These are phyloP conservation scores for Fusarium secorum DNA, from an alignment of 2,329 filamentous ascomycete genomes.

Conservation along the genomic window DNA sequence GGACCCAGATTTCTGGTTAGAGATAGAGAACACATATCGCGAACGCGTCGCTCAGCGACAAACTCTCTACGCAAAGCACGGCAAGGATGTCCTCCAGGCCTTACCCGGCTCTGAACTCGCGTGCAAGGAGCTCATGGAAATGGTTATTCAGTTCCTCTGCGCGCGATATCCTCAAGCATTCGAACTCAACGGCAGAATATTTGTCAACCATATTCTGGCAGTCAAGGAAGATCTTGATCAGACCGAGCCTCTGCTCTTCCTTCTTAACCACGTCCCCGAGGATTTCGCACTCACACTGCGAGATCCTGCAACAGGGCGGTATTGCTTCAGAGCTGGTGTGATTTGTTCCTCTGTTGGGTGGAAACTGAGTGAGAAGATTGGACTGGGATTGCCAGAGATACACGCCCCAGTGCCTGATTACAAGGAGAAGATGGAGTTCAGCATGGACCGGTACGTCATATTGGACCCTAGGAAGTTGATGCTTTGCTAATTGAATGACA, in stretches of 20 bases:
- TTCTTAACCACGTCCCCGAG: slow-evolving; percentile 82
- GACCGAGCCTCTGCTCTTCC: slow-evolving; percentile 71
- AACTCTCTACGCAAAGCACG: slow-evolving; percentile 68
- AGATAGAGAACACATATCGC: slow-evolving; percentile 78
- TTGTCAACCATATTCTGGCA: slow-evolving; percentile 74
- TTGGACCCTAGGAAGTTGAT: fast-evolving
- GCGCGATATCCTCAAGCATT: slow-evolving; percentile 81
- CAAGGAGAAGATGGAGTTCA: slow-evolving; percentile 86
- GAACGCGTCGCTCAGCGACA: slow-evolving; percentile 73
- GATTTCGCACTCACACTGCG: slow-evolving; percentile 82
- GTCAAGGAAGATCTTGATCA: slow-evolving; percentile 67
- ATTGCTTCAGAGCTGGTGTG: slow-evolving; percentile 77
- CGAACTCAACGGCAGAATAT: slow-evolving; percentile 62
- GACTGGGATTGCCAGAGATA: slow-evolving; percentile 72
- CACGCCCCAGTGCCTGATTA: slow-evolving; percentile 82
- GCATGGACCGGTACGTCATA: slow-evolving; percentile 75
- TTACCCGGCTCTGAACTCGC: slow-evolving; percentile 80
- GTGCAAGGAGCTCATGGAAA: slow-evolving; percentile 89
- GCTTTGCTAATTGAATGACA: slow-evolving; percentile 41
- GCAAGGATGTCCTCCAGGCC: slow-evolving; percentile 68
- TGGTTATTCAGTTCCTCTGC: slow-evolving; percentile 81
- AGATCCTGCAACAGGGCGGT: slow-evolving; percentile 74
- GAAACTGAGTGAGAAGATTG: slow-evolving; percentile 79
- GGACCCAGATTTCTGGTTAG: slow-evolving; percentile 88
- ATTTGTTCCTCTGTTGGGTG: slow-evolving; percentile 84